phyloP scores from a whole-genome alignment of 495 filamentous ascomycete genomes.

The Pyrenula massariospora region DNA sequence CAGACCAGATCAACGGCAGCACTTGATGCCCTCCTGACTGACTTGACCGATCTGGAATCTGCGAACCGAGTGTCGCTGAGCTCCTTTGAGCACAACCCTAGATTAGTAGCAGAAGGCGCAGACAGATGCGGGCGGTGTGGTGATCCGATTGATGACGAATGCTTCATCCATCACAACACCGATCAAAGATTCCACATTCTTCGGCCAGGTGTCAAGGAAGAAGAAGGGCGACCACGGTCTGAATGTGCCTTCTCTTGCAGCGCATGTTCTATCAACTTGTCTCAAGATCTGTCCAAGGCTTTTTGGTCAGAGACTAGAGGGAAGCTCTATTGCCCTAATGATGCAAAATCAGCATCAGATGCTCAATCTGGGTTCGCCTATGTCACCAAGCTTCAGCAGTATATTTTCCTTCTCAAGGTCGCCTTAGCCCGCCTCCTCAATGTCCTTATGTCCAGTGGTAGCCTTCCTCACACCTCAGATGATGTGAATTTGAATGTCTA shows the following conservation, averaged over 20 bases:
- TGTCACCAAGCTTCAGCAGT: conserved; percentile 80
- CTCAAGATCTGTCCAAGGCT: conserved; percentile 47
- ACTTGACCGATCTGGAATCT: conserved; percentile 63
- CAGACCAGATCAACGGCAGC: conserved; percentile 64
- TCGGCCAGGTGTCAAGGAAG: conserved; percentile 43
- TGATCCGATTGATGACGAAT: conserved; percentile 89
- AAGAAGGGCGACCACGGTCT: not conserved
- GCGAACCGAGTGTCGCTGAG: conserved; percentile 62
- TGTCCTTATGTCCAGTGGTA: conserved; percentile 71
- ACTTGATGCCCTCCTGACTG: conserved; percentile 67
- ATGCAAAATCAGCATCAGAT: conserved; percentile 40
- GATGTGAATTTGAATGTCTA: conserved; percentile 60
- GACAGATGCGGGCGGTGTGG: conserved; percentile 73
- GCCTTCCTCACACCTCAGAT: conserved; percentile 62
- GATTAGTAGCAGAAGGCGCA: conserved; percentile 64
- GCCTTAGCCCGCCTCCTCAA: conserved; percentile 83
- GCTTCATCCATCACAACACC: conserved; percentile 50
- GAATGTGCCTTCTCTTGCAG: not conserved
- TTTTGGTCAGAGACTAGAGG: conserved; percentile 53
- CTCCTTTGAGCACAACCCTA: conserved; percentile 57
- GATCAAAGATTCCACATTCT: conserved; percentile 65
- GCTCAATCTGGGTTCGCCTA: conserved; percentile 44
- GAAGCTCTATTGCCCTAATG: conserved; percentile 57
- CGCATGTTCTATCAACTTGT: conserved; percentile 60
- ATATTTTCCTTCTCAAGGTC: conserved; percentile 82